Conservation (phyloP, 1,284 basidiomycete genomes). For the Cryptococcus jaspeensis region DNA sequence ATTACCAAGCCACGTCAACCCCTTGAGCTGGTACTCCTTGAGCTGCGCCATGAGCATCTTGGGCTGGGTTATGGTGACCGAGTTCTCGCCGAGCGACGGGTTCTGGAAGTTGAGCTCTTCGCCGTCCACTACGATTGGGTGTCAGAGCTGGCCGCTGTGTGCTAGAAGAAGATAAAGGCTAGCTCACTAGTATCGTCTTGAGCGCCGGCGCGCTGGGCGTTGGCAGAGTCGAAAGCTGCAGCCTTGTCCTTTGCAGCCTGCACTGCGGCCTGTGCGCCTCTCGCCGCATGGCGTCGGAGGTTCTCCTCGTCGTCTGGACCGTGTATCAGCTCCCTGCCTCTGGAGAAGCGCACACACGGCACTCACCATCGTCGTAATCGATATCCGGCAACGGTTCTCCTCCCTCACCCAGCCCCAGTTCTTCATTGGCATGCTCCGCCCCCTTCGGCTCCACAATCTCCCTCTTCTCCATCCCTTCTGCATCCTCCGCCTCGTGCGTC, state of each 20-base stretch:
- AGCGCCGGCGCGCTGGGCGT: conserved; percentile 55
- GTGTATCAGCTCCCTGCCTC: conserved; percentile 1
- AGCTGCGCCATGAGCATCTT: conserved; percentile 95
- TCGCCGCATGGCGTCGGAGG: conserved; percentile 79
- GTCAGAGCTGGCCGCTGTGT: neutral
- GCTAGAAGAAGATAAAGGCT: conserved; percentile 37
- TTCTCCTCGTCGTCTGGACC: conserved; percentile 81
- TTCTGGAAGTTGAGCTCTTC: conserved; percentile 99
- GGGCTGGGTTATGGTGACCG: conserved; percentile 84
- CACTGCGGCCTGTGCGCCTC: conserved; percentile 89
- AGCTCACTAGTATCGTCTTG: conserved; percentile 44
- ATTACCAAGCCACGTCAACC: conserved; percentile 96
- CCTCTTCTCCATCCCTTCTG: conserved; percentile 37
- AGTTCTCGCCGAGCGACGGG: conserved; percentile 86
- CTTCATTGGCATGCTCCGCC: conserved; percentile 61
- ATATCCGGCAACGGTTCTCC: conserved; percentile 67
- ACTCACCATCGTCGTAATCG: conserved; percentile 88
- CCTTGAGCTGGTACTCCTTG: conserved; percentile 98
- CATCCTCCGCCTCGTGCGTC: conserved; percentile 80
- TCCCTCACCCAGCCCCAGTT: conserved; percentile 58
- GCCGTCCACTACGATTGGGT: conserved; percentile 63
- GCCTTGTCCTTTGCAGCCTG: conserved; percentile 77
- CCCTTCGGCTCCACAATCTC: conserved; percentile 20
- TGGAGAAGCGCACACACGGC: no score
- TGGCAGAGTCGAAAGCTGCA: conserved; percentile 77